Base-by-base conservation (phyloP, 2,329 filamentous ascomycete species). In the Penicillium sp. region DNA sequence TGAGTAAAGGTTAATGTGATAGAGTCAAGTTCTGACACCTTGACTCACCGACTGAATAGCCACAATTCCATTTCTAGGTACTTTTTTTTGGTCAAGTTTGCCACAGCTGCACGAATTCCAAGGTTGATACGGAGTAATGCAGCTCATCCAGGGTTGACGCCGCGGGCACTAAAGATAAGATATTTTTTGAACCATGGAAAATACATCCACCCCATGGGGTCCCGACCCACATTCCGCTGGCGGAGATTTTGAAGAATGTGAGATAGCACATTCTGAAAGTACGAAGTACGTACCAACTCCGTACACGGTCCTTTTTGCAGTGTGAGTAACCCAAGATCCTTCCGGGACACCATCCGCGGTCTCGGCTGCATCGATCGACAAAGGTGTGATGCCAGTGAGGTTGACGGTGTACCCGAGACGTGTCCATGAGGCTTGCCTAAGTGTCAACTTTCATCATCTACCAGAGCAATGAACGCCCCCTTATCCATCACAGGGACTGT, bases 261-360 rank as follows among this genome's bases (percentile, higher is more conserved):
- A 52, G 48, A 50, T 50, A 18, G 16, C 45, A 52, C 47, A 50
- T 44, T 35, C 18, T 29, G 37, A 18, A 42, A 43, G 31, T 37
- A 38, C 26, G 22, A 3, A 50, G 16, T 34, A 46, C 16, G 8
- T 29, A 10, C 26, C 26, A 3, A 29, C 26, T 16, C 22, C 16
- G 14, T 24, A n/a, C 37, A 40, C 29, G 31, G 49, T 49, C 31
- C 51, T 39, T 42, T 37, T 16, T 38, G 47, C 61, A 55, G 50
- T 55, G 39, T 62, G 58, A 60, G 59, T 53, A 61, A 60, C 58
- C 48, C 39, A 55, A 52, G 38, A 9, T 22, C 26, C 31, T 18
- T 14, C 34, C 49, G 57, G 50, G 32, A 35, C 31, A 18, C 44
- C 37, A 47, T 57, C 49, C 52, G 53, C 50, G 45, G 48, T 39